Evolutionary conservation across 768 basidiomycete species (phyloP), one percentile per base, ranked within the genome.

Genomic region (Pisolithus sp.): DNA sequence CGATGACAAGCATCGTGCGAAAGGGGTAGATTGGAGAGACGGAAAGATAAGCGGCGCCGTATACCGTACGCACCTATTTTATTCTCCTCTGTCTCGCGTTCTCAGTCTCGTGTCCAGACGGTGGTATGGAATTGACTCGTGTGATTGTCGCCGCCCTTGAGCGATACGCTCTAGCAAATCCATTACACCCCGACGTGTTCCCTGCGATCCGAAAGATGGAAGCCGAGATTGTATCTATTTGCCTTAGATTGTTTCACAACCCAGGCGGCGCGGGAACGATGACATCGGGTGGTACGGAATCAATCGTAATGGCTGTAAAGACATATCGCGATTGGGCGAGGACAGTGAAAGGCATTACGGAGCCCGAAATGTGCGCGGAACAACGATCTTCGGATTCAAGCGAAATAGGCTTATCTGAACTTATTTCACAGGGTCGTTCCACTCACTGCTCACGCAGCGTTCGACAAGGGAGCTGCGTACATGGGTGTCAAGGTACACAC

Each of bases 201-300:
- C 94, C 94, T 1, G 86, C 89, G 0, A 71, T 96, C 10, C 78
- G 95, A 45, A 93, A 95, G 72, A 99, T 99, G 95, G 95, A 99
- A 62, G 89, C 93, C 15, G 94, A 97, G 62, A 80, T 94, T 24
- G 91, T 94, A 41, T 75, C 88, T 9, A 93, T 93, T 86, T 88
- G 85, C 54, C 74, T 95, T 44, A 78, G 79, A 52, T 75, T 94
- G 76, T 97, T 87, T 72, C 84, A 90, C 62, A 84, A 86, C 56
- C 87, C 92, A 1, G 71, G 79, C 46, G 92, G 92, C 15, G 90
- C 92, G 10, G 95, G 95, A 12, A 85, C 84, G 6, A 97, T 94
- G 68, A 99, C 95, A 1, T 87, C 87, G 0, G 95, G 95, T 13
- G 95, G 95, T 6, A 99, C 95, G 0, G 95, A 99, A 66, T 90